These are phyloP conservation scores for Phoma sp. DNA, from an alignment of 2,329 filamentous ascomycete species.

Conservation along the genomic window DNA sequence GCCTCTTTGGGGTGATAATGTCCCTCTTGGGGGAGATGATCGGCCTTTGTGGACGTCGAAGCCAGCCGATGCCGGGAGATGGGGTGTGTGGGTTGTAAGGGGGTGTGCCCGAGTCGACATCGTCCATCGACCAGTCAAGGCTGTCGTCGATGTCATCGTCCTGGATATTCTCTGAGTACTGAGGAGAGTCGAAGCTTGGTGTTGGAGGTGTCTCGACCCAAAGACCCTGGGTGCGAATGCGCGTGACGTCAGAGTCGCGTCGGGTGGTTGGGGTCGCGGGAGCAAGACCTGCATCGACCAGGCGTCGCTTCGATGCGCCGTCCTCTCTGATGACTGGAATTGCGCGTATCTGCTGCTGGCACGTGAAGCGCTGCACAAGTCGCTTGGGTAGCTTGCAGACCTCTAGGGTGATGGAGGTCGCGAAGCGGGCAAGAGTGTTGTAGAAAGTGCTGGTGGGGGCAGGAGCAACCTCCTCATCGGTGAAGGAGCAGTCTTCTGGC, in stretches of 20 bases:
- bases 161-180: background rate
- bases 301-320: conserved; percentile 40
- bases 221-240: background rate
- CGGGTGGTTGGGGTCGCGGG: conserved; percentile 20
- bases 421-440: conserved; percentile 25
- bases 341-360: conserved; percentile 29
- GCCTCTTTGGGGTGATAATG: background rate
- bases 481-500: conserved; percentile 11
- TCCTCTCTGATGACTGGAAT: conserved; percentile 28
- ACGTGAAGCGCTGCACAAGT: conserved; percentile 20
- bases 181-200: background rate
- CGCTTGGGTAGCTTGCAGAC: conserved; percentile 23
- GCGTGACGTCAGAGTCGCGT: background rate
- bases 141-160: conserved; percentile 16
- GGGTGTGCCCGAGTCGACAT: conserved; percentile 23
- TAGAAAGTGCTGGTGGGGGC: conserved; percentile 14
- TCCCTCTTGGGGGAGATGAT: background rate
- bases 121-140: conserved; percentile 28
- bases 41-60: background rate
- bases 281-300: conserved; percentile 34
- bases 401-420: conserved; percentile 15
- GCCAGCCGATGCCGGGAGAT: background rate
- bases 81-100: conserved; percentile 18
- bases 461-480: background rate
- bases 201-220: background rate